Evolutionary conservation across 1,284 basidiomycete genomes (phyloP), one percentile per base, ranked within the genome.

Genomic region (Trametes pubescens): DNA sequence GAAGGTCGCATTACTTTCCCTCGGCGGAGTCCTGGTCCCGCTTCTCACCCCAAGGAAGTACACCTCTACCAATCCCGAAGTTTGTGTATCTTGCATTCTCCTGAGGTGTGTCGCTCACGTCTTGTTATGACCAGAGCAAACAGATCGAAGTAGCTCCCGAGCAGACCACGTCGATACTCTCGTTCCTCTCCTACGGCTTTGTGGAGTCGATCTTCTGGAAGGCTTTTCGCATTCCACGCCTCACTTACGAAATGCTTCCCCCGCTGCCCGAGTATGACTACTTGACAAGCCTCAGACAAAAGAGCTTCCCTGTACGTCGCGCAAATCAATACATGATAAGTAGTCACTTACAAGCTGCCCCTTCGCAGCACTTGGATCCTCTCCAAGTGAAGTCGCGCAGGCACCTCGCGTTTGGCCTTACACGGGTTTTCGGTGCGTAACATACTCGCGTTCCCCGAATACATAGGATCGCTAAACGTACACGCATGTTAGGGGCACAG

Each of bases 191-290:
- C 3, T 79, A 74, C 58, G 63, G 62, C 1, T 81, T 73, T 65
- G 51, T 80, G 10, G 75, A 77, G 43, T 71, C 72, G 0, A 61
- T 76, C 22, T 66, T 82, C 24, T 74, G 70, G 65, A 58, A 64
- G 10, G 77, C 75, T 1, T 72, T 72, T 61, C 71, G 69, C 16
- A 62, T 73, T 38, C 55, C 73, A 5, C 76, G 77, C 53, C 64
- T 80, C 10, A 65, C 74, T 16, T 67, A 71, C 51, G 76, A 77
- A 13, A 66, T 76, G 64, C 67, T 82, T 4, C 84, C 82, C 16
- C 80, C 82, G 0, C 66, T 85, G 16, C 76, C 82, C 0, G 84
- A 86, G 65, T 82, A 82, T 60, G 83, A 86, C 65, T 71, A 74
- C 29, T 75, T 82, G 2, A 74, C 74, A 37, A 72, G 79, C 65